Percentiles rank a stretch among this genome's conserved stretches.
These are phyloP conservation scores for Domatiomyces catenatus DNA, from an alignment of 2,329 filamentous ascomycete species.

Conservation along the genomic window DNA sequence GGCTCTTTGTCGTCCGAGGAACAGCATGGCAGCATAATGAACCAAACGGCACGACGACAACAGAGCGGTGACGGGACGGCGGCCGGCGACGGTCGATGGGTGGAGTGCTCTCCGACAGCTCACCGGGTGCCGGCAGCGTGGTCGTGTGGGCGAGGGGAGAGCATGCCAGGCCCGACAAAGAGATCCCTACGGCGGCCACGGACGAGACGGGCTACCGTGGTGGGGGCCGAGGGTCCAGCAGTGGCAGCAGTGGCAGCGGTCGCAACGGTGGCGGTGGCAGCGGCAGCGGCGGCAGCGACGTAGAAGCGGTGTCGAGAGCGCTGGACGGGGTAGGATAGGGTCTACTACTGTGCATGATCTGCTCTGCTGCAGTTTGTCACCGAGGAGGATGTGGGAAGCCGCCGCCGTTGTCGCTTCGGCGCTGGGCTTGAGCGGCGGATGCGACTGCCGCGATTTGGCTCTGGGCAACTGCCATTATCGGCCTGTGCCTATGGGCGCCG, in stretches of 20 bases:
- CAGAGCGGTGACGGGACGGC: not conserved
- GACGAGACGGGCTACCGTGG: not conserved
- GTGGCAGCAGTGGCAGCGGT: too few relatives aligned
- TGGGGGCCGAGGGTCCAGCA: too few relatives aligned
- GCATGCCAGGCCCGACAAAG: not conserved
- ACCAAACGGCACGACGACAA: not conserved
- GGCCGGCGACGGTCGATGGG: not conserved
- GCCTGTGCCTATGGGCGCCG: too few relatives aligned
- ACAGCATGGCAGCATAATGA: constrained; percentile 12
- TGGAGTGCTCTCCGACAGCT: not conserved
- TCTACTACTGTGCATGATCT: not conserved
- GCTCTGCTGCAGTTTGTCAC: not conserved
- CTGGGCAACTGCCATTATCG: too few relatives aligned
- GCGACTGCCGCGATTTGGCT: too few relatives aligned
- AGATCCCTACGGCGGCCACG: not conserved
- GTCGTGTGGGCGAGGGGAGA: not conserved
- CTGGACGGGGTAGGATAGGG: not conserved
- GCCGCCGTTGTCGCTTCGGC: not conserved
- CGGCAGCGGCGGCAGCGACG: too few relatives aligned
- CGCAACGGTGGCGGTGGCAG: too few relatives aligned
- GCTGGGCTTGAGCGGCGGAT: not conserved
- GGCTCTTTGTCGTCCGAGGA: constrained; percentile 12
- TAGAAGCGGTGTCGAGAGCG: not conserved
- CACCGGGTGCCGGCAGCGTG: not conserved
- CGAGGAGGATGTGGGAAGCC: not conserved